phyloP scores from a whole-genome alignment of 768 basidiomycete species.

The Coprinopsis cinerea region DNA sequence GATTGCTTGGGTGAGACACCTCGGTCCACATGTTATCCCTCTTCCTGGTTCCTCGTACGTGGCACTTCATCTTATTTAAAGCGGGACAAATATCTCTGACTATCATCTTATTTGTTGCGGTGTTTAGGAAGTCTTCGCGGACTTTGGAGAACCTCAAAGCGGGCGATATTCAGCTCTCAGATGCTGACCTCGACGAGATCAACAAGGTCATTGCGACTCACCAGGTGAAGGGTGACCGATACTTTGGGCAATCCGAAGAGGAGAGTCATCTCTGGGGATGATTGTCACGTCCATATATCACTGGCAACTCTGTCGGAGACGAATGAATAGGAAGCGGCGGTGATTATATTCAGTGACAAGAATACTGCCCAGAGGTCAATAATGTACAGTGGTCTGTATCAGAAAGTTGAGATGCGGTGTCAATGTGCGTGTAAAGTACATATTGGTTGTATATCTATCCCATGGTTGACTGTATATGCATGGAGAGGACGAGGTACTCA shows the following conservation, averaged over 20 bases:
- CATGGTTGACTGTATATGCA: too few relatives aligned
- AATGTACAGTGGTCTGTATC: too few relatives aligned
- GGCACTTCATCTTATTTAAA: too few relatives aligned
- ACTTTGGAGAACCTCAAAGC: constrained; percentile 42
- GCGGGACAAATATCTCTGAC: neutral
- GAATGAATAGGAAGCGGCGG: too few relatives aligned
- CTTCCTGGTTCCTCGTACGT: constrained; percentile 45
- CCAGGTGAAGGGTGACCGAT: neutral
- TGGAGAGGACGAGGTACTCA: too few relatives aligned
- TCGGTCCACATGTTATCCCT: constrained; percentile 40
- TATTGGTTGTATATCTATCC: too few relatives aligned
- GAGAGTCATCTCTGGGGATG: constrained; percentile 1
- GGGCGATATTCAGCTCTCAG: constrained; percentile 34
- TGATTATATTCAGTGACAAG: too few relatives aligned
- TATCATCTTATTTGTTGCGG: neutral
- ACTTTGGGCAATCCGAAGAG: neutral
- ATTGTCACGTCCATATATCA: neutral
- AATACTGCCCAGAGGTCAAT: too few relatives aligned
- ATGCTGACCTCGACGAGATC: constrained; percentile 24
- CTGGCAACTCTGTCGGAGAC: too few relatives aligned
- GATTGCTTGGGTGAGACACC: constrained; percentile 37
- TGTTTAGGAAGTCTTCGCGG: constrained; percentile 16
- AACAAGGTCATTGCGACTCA: neutral
- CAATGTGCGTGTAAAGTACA: too few relatives aligned
- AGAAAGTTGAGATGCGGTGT: too few relatives aligned